Conservation (phyloP, 2,329 filamentous ascomycete species). For the Neofusicoccum sp. region DNA sequence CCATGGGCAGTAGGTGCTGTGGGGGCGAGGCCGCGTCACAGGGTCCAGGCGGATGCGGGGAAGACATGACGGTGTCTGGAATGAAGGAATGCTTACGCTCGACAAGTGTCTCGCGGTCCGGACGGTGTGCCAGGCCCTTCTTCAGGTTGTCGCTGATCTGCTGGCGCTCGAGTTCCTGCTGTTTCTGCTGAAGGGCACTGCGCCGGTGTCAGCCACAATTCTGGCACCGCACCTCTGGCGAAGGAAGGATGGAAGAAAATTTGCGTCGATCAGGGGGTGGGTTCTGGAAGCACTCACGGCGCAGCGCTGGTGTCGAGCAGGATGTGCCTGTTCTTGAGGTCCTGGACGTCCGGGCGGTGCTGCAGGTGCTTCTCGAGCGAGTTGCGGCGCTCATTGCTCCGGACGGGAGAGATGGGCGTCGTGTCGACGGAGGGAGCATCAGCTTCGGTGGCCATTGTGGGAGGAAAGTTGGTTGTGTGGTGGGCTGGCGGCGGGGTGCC, state of each 20-base stretch:
- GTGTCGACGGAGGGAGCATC: constrained; percentile 31
- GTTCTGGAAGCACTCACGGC: constrained; percentile 50
- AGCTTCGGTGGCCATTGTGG: constrained; percentile 14
- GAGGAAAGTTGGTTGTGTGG: background rate
- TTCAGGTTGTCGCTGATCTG: constrained; percentile 62
- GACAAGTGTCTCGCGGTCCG: constrained; percentile 71
- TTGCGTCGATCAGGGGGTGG: background rate
- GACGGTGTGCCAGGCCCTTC: constrained; percentile 62
- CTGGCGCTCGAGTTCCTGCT: constrained; percentile 64
- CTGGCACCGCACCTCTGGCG: background rate
- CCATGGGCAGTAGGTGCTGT: too few relatives aligned
- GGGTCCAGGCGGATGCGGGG: too few relatives aligned
- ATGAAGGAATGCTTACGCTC: constrained; percentile 60
- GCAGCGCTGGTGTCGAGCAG: constrained; percentile 65
- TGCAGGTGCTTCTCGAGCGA: constrained; percentile 49
- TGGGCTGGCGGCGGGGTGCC: background rate
- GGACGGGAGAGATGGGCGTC: constrained; percentile 42
- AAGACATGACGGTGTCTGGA: background rate
- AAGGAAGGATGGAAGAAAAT: background rate
- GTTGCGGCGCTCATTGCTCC: constrained; percentile 56
- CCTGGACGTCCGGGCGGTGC: constrained; percentile 52
- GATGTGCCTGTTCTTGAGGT: constrained; percentile 68
- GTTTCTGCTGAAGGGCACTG: constrained; percentile 61
- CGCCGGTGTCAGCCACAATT: background rate
- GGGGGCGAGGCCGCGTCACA: too few relatives aligned